Conservation (phyloP, 169 alveolate genomes). For the Plasmodium malariae region DNA sequence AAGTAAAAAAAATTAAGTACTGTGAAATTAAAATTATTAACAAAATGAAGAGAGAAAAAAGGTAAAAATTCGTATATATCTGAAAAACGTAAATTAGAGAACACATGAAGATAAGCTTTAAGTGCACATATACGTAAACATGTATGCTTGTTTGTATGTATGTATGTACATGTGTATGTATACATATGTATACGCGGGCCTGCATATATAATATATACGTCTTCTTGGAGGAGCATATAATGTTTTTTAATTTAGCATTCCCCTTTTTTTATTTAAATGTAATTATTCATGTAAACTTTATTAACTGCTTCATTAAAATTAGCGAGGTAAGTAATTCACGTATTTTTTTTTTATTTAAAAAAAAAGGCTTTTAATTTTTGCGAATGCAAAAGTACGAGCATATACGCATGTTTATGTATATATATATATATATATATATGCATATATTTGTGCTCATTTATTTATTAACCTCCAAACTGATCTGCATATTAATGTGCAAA, state of each 20-base stretch:
- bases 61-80: too few species aligned
- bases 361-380: neutral
- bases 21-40: neutral
- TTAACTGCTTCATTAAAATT: conserved; percentile 12
- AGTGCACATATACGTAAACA: too few species aligned
- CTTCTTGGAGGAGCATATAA: conserved; percentile 17
- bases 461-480: too few species aligned
- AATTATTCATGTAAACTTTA: neutral
- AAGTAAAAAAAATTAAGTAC: too few species aligned
- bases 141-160: too few species aligned
- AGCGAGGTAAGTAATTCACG: conserved; percentile 22
- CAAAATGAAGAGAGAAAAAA: too few species aligned
- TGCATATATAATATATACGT: neutral
- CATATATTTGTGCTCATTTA: neutral
- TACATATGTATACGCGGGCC: neutral
- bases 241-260: conserved; percentile 5
- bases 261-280: conserved; percentile 10
- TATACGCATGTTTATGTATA: neutral
- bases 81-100: too few species aligned
- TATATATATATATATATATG: neutral
- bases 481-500: too few species aligned
- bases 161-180: too few species aligned
- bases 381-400: neutral
- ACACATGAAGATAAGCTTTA: too few species aligned
- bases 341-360: neutral